Evolutionary conservation across 2,329 filamentous ascomycete genomes (phyloP).

Genomic region (Aspergillus quadrilineatus): DNA sequence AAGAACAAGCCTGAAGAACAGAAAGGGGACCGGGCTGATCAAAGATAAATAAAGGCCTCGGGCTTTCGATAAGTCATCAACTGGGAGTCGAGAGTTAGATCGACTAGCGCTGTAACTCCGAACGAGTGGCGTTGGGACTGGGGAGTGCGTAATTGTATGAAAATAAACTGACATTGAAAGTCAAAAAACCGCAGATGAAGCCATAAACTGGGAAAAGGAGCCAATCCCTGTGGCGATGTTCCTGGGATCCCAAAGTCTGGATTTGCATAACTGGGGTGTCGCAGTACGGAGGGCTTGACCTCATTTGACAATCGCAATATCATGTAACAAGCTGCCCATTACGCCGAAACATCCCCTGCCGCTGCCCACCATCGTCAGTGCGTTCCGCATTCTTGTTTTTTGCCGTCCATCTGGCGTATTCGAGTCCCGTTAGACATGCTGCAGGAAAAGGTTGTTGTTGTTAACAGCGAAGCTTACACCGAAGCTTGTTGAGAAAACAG

Average conservation of each 20-base stretch:
- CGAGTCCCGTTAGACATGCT: not conserved
- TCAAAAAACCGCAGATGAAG: conserved; percentile 10
- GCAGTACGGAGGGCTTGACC: conserved; percentile 2
- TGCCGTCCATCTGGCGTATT: not conserved
- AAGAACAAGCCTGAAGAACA: conserved; percentile 18
- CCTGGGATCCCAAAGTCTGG: conserved; percentile 10
- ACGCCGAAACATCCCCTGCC: conserved; percentile 2
- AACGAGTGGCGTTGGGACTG: conserved; percentile 9
- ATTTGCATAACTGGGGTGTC: conserved; percentile 8
- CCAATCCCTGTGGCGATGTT: conserved; percentile 19
- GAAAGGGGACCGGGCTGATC: conserved; percentile 27
- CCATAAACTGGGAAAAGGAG: conserved; percentile 1
- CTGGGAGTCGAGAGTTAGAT: not conserved
- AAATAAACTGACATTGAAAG: conserved; percentile 6
- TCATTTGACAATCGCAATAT: conserved; percentile 3
- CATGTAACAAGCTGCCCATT: conserved; percentile 4
- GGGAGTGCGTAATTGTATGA: conserved; percentile 12
- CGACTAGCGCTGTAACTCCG: conserved; percentile 7
- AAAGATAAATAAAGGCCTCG: conserved; percentile 12
- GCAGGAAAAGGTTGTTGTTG: not conserved
- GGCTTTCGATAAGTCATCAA: conserved; percentile 15
- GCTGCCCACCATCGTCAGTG: conserved; percentile 4
- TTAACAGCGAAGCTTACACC: not conserved
- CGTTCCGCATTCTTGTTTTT: not conserved
- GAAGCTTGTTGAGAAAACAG: not conserved